Base-by-base conservation (phyloP, 768 basidiomycete genomes). In the Baorangia bicolor region DNA sequence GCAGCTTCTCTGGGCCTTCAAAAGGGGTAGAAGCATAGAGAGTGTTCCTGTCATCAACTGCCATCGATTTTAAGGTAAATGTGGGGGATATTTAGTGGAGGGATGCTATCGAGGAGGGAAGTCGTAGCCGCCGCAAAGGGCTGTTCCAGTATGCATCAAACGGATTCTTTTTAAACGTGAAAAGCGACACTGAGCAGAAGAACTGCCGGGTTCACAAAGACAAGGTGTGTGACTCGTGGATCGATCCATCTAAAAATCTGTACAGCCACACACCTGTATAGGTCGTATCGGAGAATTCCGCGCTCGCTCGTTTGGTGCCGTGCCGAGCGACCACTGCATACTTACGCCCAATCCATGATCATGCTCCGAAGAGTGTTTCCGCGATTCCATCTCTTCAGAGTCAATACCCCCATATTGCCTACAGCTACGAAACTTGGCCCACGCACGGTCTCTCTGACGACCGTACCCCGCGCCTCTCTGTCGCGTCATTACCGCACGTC, bases 1-100 rank as follows among this genome's bases (percentile, higher is more conserved):
- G 83, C 39, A 98, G 82, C 70, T 96, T 96, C 76, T 96, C 94
- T 57, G 94, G 90, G 21, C 94, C 94, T 72, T 95, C 94, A 64
- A 95, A 96, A 14, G 90, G 88, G 34, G 81, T 73, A 46, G 77
- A 75, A 18, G 57, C 37, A 34, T 72, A 65, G 56, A 68, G 61
- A 27, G 59, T 27, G 44, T 50, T 56, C 34, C 62, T 49, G 55
- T 65, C 57, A 60, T 58, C 57, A 21, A 62, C 18, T 49, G 70
- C 61, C 69, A 72, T 74, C 57, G 53, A n/a, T 53, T 12, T 27
- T 18, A 23, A 39, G 41, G 28, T 30, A 30, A 21, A 39, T 23
- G 56, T 14, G 14, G 40, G 27, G 33, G 49, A 31, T 34, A 43
- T 56, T 58, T 62, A 60, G 69, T 62, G 59, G 4, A 53, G 57